Conservation (phyloP, 108 stramenopile genomes). For the Parietichytrium sp. region DNA sequence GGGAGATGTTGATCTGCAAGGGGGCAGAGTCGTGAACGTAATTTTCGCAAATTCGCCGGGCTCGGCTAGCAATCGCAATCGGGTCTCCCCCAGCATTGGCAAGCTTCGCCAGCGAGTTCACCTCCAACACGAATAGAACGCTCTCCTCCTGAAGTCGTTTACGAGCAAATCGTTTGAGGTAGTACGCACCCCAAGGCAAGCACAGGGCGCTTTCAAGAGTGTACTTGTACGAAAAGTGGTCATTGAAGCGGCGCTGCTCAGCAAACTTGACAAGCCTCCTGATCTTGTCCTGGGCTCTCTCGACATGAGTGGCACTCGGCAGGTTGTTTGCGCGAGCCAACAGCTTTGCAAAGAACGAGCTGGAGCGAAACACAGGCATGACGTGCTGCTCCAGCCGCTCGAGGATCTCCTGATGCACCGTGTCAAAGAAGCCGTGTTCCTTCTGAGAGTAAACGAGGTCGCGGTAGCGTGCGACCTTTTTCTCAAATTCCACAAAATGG, state of each 20-base stretch:
- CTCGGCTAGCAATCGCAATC: neutral
- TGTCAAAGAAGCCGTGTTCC: neutral
- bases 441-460: neutral
- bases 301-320: neutral
- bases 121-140: constrained; percentile 7
- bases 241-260: neutral
- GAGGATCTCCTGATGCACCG: constrained; percentile 2
- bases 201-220: constrained; percentile 23
- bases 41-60: neutral
- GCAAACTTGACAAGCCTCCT: neutral
- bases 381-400: neutral
- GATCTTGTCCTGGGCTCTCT: neutral
- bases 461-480: constrained; percentile 12
- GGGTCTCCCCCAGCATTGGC: neutral
- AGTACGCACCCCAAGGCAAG: constrained; percentile 29
- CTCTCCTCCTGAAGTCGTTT: constrained; percentile 8
- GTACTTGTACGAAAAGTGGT: constrained; percentile 28
- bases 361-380: neutral
- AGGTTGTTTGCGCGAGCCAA: neutral
- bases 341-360: too few species aligned
- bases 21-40: neutral
- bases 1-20: constrained; percentile 28
- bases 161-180: constrained; percentile 12
- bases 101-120: neutral
- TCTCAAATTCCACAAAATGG: neutral